phyloP scores from a whole-genome alignment of 2,329 filamentous ascomycete genomes.

The Pezizomycotina sp. region DNA sequence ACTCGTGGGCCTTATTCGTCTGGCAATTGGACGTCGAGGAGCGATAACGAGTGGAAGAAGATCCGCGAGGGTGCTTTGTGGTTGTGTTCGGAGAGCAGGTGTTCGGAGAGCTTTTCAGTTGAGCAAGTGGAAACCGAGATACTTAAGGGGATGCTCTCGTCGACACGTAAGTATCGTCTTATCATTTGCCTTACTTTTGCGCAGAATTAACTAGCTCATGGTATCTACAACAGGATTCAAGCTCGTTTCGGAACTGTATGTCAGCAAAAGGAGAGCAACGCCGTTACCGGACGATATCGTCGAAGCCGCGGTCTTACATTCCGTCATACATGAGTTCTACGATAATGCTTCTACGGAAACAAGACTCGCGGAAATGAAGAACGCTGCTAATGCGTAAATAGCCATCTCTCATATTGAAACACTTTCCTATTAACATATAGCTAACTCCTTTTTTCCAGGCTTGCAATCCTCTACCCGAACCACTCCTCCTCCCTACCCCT shows the following conservation, averaged over 20 bases:
- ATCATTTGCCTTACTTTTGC: no score
- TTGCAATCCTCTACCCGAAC: slow-evolving; percentile 21
- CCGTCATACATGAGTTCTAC: slow-evolving; percentile 35
- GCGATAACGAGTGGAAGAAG: slow-evolving; percentile 21
- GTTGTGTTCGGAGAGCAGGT: slow-evolving; percentile 11
- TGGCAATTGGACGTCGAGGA: slow-evolving; percentile 21
- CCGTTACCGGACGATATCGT: slow-evolving; percentile 44
- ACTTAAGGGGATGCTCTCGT: slow-evolving; percentile 18
- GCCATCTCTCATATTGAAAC: not conserved
- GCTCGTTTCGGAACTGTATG: slow-evolving; percentile 3
- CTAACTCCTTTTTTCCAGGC: slow-evolving; percentile 13
- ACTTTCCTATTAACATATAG: slow-evolving; percentile 5
- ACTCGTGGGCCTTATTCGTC: slow-evolving; percentile 13
- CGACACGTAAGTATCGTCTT: no score
- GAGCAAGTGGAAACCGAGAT: slow-evolving; percentile 16
- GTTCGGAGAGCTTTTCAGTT: slow-evolving; percentile 10
- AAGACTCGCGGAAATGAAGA: slow-evolving; percentile 57
- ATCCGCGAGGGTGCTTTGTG: slow-evolving; percentile 18
- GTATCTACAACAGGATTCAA: no score
- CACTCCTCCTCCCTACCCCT: slow-evolving; percentile 34
- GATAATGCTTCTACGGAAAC: slow-evolving; percentile 68
- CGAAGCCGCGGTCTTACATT: slow-evolving; percentile 46
- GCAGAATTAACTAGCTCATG: no score
- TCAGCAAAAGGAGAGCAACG: slow-evolving; percentile 9
- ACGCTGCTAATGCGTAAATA: slow-evolving; percentile 55